Conservation (phyloP, 2,329 filamentous ascomycete species). For the Setomelanomma holmii region DNA sequence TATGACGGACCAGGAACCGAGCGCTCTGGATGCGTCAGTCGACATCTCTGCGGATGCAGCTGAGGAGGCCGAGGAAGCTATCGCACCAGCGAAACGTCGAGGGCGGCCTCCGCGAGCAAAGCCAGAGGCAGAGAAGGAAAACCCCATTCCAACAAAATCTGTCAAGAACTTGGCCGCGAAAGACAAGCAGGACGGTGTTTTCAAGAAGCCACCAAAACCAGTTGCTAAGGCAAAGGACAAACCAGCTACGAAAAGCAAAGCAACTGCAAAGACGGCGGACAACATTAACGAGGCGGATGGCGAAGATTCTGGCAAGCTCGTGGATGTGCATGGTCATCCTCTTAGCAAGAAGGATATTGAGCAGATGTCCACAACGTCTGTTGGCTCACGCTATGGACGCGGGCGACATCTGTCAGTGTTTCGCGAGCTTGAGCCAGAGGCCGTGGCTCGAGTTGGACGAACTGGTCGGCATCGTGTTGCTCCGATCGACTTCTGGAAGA, state of each 20-base stretch:
- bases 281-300: conserved; percentile 7
- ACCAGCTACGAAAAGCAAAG: conserved; percentile 11
- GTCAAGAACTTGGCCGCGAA: conserved; percentile 14
- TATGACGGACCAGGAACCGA: conserved; percentile 37
- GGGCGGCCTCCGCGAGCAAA: conserved; percentile 34
- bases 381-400: conserved; percentile 38
- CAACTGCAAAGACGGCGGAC: conserved; percentile 10
- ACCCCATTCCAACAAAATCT: conserved; percentile 11
- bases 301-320: conserved; percentile 35
- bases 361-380: conserved; percentile 42
- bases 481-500: conserved; percentile 85
- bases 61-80: conserved; percentile 29
- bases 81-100: conserved; percentile 30
- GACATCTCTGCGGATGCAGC: conserved; percentile 24
- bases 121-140: conserved; percentile 18
- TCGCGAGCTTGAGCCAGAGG: conserved; percentile 41
- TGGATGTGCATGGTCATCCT: conserved; percentile 41
- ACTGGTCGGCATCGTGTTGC: conserved; percentile 80
- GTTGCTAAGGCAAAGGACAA: conserved; percentile 24
- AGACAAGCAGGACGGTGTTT: conserved; percentile 8
- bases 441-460: conserved; percentile 52
- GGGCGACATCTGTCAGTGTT: conserved; percentile 46
- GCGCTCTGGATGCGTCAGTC: conserved; percentile 28
- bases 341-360: conserved; percentile 43
- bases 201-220: conserved; percentile 10